A percentile compares a stretch with the other conserved stretches of the same genome.
Evolutionary conservation across 441 rosid genomes (phyloP).

Genomic region (Pelargonium cotyledonis): DNA sequence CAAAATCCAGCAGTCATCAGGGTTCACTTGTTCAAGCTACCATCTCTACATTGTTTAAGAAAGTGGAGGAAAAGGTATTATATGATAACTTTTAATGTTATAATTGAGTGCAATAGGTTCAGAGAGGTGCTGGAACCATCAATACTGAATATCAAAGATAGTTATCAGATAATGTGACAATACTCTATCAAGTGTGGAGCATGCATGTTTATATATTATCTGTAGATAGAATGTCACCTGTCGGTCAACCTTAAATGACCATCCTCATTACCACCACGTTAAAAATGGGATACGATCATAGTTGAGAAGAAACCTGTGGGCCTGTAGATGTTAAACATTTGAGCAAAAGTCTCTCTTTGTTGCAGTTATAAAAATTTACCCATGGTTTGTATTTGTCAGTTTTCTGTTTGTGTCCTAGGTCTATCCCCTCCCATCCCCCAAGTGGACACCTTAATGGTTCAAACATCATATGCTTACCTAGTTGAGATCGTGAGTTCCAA

Average conservation of each 20-base stretch:
- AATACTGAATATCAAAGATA: neutral
- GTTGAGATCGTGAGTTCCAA: too few relatives aligned
- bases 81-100: neutral
- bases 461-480: too few relatives aligned
- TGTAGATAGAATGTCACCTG: neutral
- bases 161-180: neutral
- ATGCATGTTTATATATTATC: neutral
- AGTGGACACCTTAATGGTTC: neutral
- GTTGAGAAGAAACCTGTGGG: neutral
- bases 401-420: neutral
- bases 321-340: neutral
- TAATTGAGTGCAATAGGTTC: neutral
- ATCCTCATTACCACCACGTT: neutral
- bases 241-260: neutral
- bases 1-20: slow-evolving; percentile 26
- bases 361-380: neutral
- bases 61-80: slow-evolving; percentile 56
- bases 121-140: neutral
- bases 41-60: slow-evolving; percentile 67
- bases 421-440: neutral
- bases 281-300: neutral
- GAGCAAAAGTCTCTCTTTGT: neutral
- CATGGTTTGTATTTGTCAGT: neutral
- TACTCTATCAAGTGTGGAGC: neutral
- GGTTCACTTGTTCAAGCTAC: slow-evolving; percentile 74